Percentiles rank a stretch among this genome's conserved stretches.
These are phyloP conservation scores for Brettanomyces naardenensis DNA, from an alignment of 805 yeast genomes.

Conservation along the genomic window DNA sequence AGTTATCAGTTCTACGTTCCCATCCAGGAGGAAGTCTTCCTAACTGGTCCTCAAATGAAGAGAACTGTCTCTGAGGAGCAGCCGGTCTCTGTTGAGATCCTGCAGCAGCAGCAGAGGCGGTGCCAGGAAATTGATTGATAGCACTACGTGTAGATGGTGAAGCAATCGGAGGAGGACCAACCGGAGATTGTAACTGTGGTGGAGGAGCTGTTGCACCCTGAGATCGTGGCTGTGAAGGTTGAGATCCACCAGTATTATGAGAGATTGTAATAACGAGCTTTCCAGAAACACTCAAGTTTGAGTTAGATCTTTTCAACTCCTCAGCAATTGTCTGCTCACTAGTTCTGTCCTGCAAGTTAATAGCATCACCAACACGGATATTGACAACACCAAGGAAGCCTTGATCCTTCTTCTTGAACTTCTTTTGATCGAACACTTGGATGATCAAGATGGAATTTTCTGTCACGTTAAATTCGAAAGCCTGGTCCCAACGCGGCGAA, in stretches of 20 bases:
- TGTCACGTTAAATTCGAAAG: slow-evolving; percentile 66
- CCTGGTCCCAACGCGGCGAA: slow-evolving; percentile 97
- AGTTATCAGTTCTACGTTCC: slow-evolving; percentile 97
- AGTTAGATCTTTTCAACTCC: slow-evolving; percentile 86
- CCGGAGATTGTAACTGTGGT: slow-evolving; percentile 8
- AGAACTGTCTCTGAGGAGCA: slow-evolving; percentile 52
- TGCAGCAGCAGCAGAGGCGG: slow-evolving; percentile 20
- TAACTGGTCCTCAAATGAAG: slow-evolving; percentile 94
- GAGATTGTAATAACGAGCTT: slow-evolving; percentile 74
- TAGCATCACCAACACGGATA: slow-evolving; percentile 79
- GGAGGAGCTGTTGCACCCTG: slow-evolving; percentile 17
- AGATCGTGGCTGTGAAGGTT: too few species aligned
- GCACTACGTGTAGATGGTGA: background rate
- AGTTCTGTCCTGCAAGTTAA: slow-evolving; percentile 46
- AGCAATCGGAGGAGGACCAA: background rate
- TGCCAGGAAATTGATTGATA: slow-evolving; percentile 19
- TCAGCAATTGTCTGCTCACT: slow-evolving; percentile 86
- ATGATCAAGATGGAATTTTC: slow-evolving; percentile 83
- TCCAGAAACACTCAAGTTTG: slow-evolving; percentile 88
- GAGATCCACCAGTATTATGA: slow-evolving; percentile 29
- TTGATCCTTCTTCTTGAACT: slow-evolving; percentile 96
- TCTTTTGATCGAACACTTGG: slow-evolving; percentile 95
- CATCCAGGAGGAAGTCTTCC: slow-evolving; percentile 98
- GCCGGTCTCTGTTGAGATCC: background rate
- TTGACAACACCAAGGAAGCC: slow-evolving; percentile 97